phyloP scores from a whole-genome alignment of 1,284 basidiomycete species.

The Ceratobasidium sp. region DNA sequence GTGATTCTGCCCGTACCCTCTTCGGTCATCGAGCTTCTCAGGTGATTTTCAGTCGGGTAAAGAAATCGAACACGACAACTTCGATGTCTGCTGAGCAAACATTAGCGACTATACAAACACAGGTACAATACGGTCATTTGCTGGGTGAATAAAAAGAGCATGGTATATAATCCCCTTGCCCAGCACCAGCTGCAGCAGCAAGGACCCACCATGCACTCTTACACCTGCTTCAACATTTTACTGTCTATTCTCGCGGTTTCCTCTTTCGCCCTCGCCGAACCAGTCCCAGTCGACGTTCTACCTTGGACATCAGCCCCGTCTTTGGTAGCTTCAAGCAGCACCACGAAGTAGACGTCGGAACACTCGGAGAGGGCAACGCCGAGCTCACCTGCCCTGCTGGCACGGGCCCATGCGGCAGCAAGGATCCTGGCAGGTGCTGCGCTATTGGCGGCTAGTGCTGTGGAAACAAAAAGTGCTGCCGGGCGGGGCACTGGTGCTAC shows the following conservation, averaged over 20 bases:
- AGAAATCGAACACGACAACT: not conserved
- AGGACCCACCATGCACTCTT: conserved; percentile 8
- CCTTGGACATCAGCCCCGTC: not conserved
- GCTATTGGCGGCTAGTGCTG: conserved; percentile 24
- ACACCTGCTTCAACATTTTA: not conserved
- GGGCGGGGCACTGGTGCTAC: conserved; percentile 19
- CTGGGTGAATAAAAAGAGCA: not conserved
- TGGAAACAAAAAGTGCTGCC: conserved; percentile 12
- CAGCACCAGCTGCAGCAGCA: not conserved
- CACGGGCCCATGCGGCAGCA: not conserved
- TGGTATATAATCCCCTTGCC: not conserved
- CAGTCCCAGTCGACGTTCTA: not conserved
- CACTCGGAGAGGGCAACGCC: not conserved
- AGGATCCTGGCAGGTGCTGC: conserved; percentile 16
- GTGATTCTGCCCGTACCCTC: not conserved
- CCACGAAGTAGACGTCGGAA: not conserved
- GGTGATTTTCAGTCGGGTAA: not conserved
- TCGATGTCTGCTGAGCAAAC: not conserved
- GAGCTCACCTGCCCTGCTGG: conserved; percentile 6
- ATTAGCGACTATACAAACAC: not conserved
- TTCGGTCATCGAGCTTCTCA: not conserved
- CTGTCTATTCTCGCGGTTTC: not conserved
- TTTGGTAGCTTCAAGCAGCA: not conserved
- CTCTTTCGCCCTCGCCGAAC: conserved; percentile 4
- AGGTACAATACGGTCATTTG: not conserved